These are phyloP conservation scores for Lepiota brunneoincarnata DNA, from an alignment of 768 basidiomycete genomes.

Conservation along the genomic window DNA sequence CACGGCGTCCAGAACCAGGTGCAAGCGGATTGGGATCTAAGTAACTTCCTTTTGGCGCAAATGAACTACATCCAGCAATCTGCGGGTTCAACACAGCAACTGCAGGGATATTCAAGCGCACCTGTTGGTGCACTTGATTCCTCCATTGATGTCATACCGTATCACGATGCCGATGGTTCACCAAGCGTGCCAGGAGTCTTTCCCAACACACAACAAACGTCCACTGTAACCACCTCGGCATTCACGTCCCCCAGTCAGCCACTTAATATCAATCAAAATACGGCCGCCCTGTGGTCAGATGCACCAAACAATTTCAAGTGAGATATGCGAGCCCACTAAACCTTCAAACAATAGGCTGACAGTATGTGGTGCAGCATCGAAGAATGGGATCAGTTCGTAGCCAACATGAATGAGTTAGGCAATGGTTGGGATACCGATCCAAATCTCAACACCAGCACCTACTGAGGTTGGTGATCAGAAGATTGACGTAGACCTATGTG, in stretches of 20 bases:
- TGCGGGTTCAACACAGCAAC: not conserved
- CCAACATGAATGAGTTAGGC: conserved; percentile 10
- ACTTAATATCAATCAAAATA: conserved; percentile 29
- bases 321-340: conserved; percentile 35
- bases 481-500: not conserved
- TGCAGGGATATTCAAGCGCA: not conserved
- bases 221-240: not conserved
- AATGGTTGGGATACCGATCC: not conserved
- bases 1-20: not conserved
- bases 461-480: not conserved
- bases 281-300: conserved; percentile 53
- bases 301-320: conserved; percentile 44
- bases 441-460: not conserved
- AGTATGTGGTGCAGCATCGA: conserved; percentile 15
- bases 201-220: not conserved
- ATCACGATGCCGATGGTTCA: not conserved
- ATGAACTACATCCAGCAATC: conserved; percentile 18
- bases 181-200: not conserved
- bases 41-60: conserved; percentile 23
- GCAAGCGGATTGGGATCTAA: conserved; percentile 21
- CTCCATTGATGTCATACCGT: not conserved
- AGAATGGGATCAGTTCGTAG: conserved; percentile 21
- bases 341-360: not conserved
- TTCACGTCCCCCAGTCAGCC: not conserved
- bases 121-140: not conserved